Conservation (phyloP, 2,329 filamentous ascomycete species). For the Neurospora crassa region DNA sequence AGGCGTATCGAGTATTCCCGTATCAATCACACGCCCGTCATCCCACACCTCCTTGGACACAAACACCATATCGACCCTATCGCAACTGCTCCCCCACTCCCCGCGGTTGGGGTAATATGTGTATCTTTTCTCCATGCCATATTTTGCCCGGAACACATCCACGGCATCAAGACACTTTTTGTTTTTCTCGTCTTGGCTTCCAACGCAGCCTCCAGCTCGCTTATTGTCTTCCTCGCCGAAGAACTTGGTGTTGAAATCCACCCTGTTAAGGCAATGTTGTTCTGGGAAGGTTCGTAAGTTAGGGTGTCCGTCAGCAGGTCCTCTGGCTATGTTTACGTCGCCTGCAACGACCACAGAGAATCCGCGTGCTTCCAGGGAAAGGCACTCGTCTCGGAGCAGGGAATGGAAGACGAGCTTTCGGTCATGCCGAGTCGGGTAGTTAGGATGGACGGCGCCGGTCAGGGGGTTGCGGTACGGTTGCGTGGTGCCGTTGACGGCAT, state of each 20-base stretch:
- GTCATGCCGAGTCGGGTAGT: constrained; percentile 37
- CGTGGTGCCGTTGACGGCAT: constrained; percentile 42
- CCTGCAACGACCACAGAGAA: constrained; percentile 38
- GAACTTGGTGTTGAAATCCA: constrained; percentile 40
- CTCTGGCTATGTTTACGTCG: constrained; percentile 41
- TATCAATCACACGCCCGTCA: constrained; percentile 15
- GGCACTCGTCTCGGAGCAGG: constrained; percentile 33
- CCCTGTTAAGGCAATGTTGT: constrained; percentile 40
- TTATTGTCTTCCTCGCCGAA: constrained; percentile 22
- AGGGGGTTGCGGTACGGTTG: constrained; percentile 33
- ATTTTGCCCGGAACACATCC: constrained; percentile 38
- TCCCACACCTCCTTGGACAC: constrained; percentile 27
- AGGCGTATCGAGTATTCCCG: constrained; percentile 26
- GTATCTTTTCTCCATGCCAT: constrained; percentile 32
- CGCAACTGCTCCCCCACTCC: constrained; percentile 39
- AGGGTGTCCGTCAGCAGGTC: constrained; percentile 29
- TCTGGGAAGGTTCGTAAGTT: constrained; percentile 32
- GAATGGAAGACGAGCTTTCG: constrained; percentile 39
- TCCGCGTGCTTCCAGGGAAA: constrained; percentile 28
- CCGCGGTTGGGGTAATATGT: constrained; percentile 36
- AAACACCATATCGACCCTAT: constrained; percentile 43
- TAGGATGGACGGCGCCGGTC: constrained; percentile 25
- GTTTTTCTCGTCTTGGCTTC: constrained; percentile 12
- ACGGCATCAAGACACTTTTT: constrained; percentile 25
- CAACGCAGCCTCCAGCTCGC: constrained; percentile 9